These are phyloP conservation scores for Nymphaea thermarum DNA, from an alignment of 164 flowering plant genomes.

Conservation along the genomic window DNA sequence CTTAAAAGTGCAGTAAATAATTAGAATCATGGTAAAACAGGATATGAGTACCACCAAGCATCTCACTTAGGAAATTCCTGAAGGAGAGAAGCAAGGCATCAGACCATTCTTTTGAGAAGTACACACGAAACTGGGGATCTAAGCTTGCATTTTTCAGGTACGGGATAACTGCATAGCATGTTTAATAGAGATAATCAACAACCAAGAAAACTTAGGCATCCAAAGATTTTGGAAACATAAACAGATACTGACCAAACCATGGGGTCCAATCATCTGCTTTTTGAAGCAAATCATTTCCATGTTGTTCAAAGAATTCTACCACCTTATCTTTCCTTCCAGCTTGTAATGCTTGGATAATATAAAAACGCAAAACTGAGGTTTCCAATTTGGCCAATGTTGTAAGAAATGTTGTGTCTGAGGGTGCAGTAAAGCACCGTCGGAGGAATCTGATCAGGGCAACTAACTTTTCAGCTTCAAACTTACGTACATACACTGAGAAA, in stretches of 20 bases:
- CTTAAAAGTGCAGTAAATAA: background rate
- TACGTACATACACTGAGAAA: conserved; percentile 62
- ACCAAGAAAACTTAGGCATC: background rate
- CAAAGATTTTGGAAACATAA: conserved; percentile 1
- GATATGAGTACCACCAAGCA: conserved; percentile 90
- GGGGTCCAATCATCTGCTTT: conserved; percentile 61
- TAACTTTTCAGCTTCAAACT: conserved; percentile 54
- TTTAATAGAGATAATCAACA: background rate
- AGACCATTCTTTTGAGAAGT: conserved; percentile 83
- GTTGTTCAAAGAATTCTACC: conserved; percentile 42
- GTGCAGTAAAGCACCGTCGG: conserved; percentile 54
- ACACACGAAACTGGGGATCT: conserved; percentile 74
- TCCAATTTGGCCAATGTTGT: conserved; percentile 56
- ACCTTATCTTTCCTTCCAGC: conserved; percentile 60
- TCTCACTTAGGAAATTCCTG: conserved; percentile 68
- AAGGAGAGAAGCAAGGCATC: conserved; percentile 62
- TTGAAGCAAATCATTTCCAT: conserved; percentile 57
- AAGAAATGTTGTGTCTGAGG: conserved; percentile 30
- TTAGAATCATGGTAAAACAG: conserved; percentile 18
- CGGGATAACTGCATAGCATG: conserved; percentile 58
- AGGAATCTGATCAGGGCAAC: conserved; percentile 52
- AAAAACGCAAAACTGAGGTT: conserved; percentile 57
- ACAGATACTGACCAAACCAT: conserved; percentile 68
- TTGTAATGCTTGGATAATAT: conserved; percentile 55
- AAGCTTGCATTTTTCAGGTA: conserved; percentile 61